Evolutionary conservation across 129 eudicot genomes (phyloP).

Genomic region (Ambrosia trifida): DNA sequence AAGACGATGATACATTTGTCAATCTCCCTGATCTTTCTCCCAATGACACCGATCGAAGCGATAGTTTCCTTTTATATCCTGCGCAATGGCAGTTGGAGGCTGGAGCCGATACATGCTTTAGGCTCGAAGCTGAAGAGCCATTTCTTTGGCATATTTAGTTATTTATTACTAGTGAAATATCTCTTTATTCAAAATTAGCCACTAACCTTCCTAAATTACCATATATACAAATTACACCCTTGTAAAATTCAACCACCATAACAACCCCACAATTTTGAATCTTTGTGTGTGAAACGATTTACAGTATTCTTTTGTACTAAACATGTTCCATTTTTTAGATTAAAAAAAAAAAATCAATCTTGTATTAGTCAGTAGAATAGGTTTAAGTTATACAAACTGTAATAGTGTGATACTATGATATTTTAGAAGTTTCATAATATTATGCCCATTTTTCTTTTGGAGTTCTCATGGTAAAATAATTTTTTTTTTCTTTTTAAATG

Average conservation of each 20-base stretch:
- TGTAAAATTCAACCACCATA: conserved; percentile 1
- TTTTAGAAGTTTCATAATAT: background rate
- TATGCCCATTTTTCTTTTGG: background rate
- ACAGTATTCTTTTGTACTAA: conserved; percentile 4
- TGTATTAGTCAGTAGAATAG: background rate
- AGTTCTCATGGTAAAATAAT: background rate
- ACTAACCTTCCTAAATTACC: conserved; percentile 15
- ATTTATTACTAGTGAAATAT: conserved; percentile 9
- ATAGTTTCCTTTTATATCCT: conserved; percentile 34
- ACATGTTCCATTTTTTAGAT: background rate
- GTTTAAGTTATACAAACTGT: background rate
- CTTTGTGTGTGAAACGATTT: conserved; percentile 5
- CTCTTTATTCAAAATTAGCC: conserved; percentile 6
- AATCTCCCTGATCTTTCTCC: conserved; percentile 63
- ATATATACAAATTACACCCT: background rate
- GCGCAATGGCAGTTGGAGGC: conserved; percentile 55
- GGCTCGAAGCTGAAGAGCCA: conserved; percentile 54
- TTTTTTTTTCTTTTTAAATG: no score
- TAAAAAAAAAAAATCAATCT: background rate
- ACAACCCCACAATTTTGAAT: conserved; percentile 20
- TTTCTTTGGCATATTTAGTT: conserved; percentile 38
- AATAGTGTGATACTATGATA: background rate
- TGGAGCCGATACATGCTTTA: conserved; percentile 47
- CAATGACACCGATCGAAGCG: conserved; percentile 27
- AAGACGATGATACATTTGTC: conserved; percentile 55